phyloP scores from a whole-genome alignment of 2,329 filamentous ascomycete species.

The Paraconiothyrium sp. region DNA sequence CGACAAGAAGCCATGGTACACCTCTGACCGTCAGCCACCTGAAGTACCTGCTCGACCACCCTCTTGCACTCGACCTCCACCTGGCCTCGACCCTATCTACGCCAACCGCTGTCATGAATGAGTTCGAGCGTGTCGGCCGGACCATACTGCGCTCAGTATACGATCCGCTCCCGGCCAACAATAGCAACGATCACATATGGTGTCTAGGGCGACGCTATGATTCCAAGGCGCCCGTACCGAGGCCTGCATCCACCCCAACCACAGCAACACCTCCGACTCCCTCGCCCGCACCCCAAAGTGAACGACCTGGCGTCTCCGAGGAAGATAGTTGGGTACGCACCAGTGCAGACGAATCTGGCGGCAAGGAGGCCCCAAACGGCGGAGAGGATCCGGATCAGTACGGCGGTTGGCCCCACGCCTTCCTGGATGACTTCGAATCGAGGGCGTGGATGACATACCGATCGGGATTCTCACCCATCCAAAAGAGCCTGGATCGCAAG shows the following conservation, averaged over 20 bases:
- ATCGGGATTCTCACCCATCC: conserved; percentile 83
- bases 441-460: conserved; percentile 97
- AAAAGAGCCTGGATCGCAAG: conserved; percentile 78
- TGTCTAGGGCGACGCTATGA: conserved; percentile 75
- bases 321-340: conserved; percentile 69
- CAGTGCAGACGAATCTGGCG: conserved; percentile 71
- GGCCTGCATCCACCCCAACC: conserved; percentile 28
- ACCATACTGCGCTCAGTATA: conserved; percentile 91
- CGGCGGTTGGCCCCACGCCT: conserved; percentile 81
- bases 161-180: conserved; percentile 88
- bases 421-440: conserved; percentile 92
- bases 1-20: conserved; percentile 1
- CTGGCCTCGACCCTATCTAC: conserved; percentile 13
- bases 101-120: conserved; percentile 63
- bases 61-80: conserved; percentile 3
- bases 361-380: conserved; percentile 65
- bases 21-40: background rate
- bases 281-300: conserved; percentile 34
- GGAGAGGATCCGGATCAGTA: conserved; percentile 49
- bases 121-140: conserved; percentile 77
- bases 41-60: background rate
- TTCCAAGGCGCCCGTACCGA: conserved; percentile 36
- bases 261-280: conserved; percentile 24
- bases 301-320: conserved; percentile 35
- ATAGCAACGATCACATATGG: conserved; percentile 79